Evolutionary conservation across 345 rosid species (phyloP).

Genomic region (Atalantia buxifolia): DNA sequence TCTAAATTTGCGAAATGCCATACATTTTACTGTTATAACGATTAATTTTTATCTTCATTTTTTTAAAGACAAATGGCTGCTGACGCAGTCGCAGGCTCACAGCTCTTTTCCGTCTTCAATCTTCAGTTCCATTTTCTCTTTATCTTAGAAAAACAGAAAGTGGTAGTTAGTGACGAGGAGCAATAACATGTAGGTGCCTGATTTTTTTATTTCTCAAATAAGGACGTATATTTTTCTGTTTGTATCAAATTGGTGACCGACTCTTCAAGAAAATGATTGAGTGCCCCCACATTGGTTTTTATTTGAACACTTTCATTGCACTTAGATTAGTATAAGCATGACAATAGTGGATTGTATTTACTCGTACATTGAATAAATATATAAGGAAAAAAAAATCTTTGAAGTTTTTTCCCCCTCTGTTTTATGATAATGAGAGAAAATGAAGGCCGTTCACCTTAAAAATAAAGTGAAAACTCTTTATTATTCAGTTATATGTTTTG

Average conservation of each 20-base stretch:
- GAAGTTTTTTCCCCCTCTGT: too few species aligned
- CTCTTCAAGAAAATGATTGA: too few species aligned
- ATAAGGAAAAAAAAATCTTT: too few species aligned
- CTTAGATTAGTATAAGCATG: background rate
- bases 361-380: too few species aligned
- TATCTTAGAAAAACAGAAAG: background rate
- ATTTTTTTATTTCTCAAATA: background rate
- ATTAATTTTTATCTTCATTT: background rate
- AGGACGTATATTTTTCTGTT: background rate
- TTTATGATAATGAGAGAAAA: accelerated
- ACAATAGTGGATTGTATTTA: too few species aligned
- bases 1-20: conserved; percentile 21
- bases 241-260: background rate
- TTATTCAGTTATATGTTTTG: too few species aligned
- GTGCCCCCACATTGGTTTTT: too few species aligned
- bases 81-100: background rate
- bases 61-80: background rate
- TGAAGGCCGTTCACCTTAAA: too few species aligned
- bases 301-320: background rate
- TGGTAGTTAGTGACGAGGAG: background rate
- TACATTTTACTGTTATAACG: conserved; percentile 6
- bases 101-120: background rate
- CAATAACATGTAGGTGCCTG: background rate
- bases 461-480: too few species aligned
- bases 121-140: background rate